Evolutionary conservation across 139 green algal genomes (phyloP).

Genomic region (Trebouxia sp.): DNA sequence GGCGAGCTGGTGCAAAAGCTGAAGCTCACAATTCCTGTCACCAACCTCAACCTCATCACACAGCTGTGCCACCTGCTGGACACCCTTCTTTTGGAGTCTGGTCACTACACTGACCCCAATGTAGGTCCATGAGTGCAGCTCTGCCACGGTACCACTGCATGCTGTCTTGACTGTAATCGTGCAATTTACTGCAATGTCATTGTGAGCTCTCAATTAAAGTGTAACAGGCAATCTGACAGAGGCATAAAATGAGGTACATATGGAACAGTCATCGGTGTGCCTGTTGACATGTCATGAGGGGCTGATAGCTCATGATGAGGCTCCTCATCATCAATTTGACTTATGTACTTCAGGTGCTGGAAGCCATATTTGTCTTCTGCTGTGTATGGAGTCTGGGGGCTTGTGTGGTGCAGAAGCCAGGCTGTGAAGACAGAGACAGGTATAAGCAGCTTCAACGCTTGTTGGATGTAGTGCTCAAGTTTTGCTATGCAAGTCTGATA

Average conservation of each 20-base stretch:
- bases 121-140: not conserved
- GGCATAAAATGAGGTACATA: too few relatives aligned
- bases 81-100: slow-evolving; percentile 49
- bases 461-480: too few relatives aligned
- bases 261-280: not conserved
- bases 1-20: slow-evolving; percentile 68
- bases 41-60: slow-evolving; percentile 81
- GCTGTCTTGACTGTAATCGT: not conserved
- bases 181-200: not conserved
- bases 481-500: too few relatives aligned
- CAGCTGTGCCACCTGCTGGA: slow-evolving; percentile 82
- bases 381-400: slow-evolving; percentile 75
- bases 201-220: too few relatives aligned
- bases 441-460: not conserved
- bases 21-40: slow-evolving; percentile 69
- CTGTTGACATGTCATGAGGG: too few relatives aligned
- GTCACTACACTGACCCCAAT: slow-evolving; percentile 36
- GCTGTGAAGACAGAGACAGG: slow-evolving; percentile 61
- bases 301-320: too few relatives aligned
- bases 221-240: too few relatives aligned
- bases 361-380: slow-evolving; percentile 79
- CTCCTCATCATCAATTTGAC: too few relatives aligned
- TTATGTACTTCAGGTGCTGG: slow-evolving; percentile 51
- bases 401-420: slow-evolving; percentile 55
- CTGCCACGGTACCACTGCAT: not conserved